Conservation (phyloP, 2,329 filamentous ascomycete species). For the Diaporthe velutina region DNA sequence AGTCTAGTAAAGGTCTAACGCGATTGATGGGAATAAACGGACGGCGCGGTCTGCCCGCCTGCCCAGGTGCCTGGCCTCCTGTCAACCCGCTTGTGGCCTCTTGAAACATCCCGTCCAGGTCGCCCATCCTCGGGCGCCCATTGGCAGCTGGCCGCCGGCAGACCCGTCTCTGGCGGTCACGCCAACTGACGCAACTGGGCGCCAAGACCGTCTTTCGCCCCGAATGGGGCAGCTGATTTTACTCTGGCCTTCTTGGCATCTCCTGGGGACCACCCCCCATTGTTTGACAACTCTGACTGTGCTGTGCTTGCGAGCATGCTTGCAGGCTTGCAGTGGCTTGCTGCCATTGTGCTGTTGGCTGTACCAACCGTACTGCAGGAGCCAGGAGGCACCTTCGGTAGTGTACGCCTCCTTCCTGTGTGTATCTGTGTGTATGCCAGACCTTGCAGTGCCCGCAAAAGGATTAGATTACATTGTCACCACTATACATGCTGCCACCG, state of each 20-base stretch:
- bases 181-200: conserved; percentile 16
- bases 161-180: conserved; percentile 29
- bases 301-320: not conserved
- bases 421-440: no score
- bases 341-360: conserved; percentile 2
- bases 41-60: not conserved
- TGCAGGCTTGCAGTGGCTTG: not conserved
- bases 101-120: conserved; percentile 21
- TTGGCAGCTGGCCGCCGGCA: conserved; percentile 24
- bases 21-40: conserved; percentile 12
- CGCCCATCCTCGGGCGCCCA: conserved; percentile 11
- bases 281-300: conserved; percentile 2
- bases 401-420: not conserved
- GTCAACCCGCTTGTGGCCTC: conserved; percentile 19
- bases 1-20: not conserved
- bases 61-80: conserved; percentile 8
- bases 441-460: conserved; percentile 9
- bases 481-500: not conserved
- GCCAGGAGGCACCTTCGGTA: not conserved
- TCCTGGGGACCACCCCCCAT: conserved; percentile 6
- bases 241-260: conserved; percentile 28
- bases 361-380: conserved; percentile 7
- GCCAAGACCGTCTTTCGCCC: conserved; percentile 16
- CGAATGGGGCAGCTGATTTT: conserved; percentile 24
- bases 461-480: not conserved